Conservation (phyloP, 1,284 basidiomycete species). For the Tylopilus sp. region DNA sequence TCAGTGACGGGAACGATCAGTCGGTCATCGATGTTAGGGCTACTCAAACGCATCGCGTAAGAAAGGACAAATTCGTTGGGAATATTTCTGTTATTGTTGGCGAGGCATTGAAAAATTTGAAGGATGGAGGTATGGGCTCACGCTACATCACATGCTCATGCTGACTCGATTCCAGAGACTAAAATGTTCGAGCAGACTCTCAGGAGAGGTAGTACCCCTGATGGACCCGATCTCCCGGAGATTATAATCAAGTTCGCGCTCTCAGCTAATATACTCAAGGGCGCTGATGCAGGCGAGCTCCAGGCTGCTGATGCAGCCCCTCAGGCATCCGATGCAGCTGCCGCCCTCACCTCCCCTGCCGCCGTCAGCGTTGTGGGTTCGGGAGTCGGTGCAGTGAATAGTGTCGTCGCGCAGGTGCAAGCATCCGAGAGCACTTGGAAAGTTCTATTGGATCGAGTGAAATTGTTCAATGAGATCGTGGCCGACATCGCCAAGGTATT, state of each 20-base stretch:
- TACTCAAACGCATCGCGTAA: constrained; percentile 14
- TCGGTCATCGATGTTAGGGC: constrained; percentile 21
- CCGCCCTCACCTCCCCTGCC: too few relatives aligned
- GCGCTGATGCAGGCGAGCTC: too few relatives aligned
- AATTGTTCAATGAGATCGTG: constrained; percentile 21
- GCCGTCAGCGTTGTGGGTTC: too few relatives aligned
- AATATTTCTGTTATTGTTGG: constrained; percentile 21
- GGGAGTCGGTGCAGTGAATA: not conserved
- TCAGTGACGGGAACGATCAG: constrained; percentile 27
- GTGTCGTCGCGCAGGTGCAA: constrained; percentile 1
- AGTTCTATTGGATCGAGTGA: constrained; percentile 24
- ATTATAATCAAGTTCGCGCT: too few relatives aligned
- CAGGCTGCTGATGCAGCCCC: too few relatives aligned
- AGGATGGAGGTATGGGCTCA: constrained; percentile 28
- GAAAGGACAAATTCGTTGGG: constrained; percentile 21
- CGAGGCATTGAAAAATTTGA: constrained; percentile 18
- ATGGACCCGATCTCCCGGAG: too few relatives aligned
- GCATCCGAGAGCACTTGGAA: constrained; percentile 33
- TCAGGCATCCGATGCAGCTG: too few relatives aligned
- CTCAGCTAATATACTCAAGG: too few relatives aligned
- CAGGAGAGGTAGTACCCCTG: too few relatives aligned
- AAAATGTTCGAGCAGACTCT: too few relatives aligned
- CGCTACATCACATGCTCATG: not conserved
- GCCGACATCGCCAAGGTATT: constrained; percentile 26
- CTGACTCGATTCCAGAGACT: too few relatives aligned